Base-by-base conservation (phyloP, 225 moss, liverwort and hornwort species). In the Marchantia polymorpha region DNA sequence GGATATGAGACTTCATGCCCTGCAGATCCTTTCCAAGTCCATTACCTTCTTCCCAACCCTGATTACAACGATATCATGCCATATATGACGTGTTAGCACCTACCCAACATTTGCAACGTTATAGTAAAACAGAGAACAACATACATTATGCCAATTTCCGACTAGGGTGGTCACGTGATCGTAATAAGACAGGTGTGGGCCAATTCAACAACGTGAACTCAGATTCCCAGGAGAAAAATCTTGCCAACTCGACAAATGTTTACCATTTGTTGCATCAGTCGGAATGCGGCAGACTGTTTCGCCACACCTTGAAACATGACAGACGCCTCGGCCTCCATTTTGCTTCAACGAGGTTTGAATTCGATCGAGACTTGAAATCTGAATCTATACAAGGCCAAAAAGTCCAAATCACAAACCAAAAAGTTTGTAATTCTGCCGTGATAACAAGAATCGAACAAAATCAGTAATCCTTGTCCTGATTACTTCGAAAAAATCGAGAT, bases 261-360 rank as follows among this genome's bases (percentile, higher is more conserved):
- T 59, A 89, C 92, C 96, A 97, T 96, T 80, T 92, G 94, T 54
- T 91, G 91, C 96, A 96, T 96, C 64, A 97, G 94, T 54, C 94
- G 93, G 79, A 97, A 97, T 47, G 97, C 97, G 74, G 82, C 72
- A 27, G 92, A 93, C 23, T 81, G 86, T 71, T 94, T 97, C 68
- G 77, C 82, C 31, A 97, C 90, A 65, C 97, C 97, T 81, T 97
- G 94, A 73, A 90, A 97, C 82, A 93, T 20, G 68, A 88, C 67
- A 25, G 87, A 64, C 26, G 49, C 84, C 72, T 88, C 91, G 7
- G 49, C 47, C 59, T 74, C 75, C 82, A 67, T 68, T 39, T 81
- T 27, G 27, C 31, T 30, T 13, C 26, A 10, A 73, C 30, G 22
- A 22, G 39, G 12, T 30, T 59, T 75, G 30, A 20, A 54, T 7